phyloP scores from a whole-genome alignment of 2,329 filamentous ascomycete genomes.

The Cordyceps militaris region DNA sequence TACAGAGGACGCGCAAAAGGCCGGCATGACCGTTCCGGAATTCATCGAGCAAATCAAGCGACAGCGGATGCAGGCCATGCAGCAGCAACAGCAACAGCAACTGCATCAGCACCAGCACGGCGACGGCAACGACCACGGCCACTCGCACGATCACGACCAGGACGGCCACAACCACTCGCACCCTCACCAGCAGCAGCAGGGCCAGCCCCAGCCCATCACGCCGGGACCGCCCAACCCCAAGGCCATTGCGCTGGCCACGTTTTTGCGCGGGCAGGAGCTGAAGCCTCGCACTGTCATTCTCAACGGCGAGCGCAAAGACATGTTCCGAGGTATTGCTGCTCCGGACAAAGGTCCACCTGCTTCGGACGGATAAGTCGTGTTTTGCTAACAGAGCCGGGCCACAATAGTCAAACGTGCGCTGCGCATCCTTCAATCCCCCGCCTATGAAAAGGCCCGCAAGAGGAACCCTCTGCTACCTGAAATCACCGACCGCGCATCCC shows the following conservation, averaged over 20 bases:
- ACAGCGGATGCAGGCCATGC: constrained; percentile 43
- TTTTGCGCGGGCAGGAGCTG: constrained; percentile 73
- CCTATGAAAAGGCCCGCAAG: constrained; percentile 80
- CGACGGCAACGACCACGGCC: constrained; percentile 21
- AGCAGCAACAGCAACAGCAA: constrained; percentile 34
- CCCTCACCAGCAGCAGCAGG: constrained; percentile 31
- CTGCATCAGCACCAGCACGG: constrained; percentile 23
- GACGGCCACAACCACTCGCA: constrained; percentile 26
- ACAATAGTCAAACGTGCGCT: constrained; percentile 85
- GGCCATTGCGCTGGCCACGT: constrained; percentile 82
- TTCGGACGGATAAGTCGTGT: not conserved
- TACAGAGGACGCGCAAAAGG: constrained; percentile 72
- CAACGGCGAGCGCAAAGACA: constrained; percentile 93
- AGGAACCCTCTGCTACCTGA: constrained; percentile 87
- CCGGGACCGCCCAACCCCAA: constrained; percentile 82
- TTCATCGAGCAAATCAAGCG: constrained; percentile 66
- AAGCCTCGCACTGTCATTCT: constrained; percentile 89
- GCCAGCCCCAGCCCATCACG: constrained; percentile 59
- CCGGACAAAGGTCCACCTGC: not conserved
- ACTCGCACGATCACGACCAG: constrained; percentile 24
- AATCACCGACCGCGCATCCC: constrained; percentile 78
- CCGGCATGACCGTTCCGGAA: constrained; percentile 76
- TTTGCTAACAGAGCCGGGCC: constrained; percentile 19
- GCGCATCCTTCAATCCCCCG: constrained; percentile 78
- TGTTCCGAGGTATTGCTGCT: constrained; percentile 72